Evolutionary conservation across 495 filamentous ascomycete genomes (phyloP).

Genomic region (Talaromyces trachyspermus): DNA sequence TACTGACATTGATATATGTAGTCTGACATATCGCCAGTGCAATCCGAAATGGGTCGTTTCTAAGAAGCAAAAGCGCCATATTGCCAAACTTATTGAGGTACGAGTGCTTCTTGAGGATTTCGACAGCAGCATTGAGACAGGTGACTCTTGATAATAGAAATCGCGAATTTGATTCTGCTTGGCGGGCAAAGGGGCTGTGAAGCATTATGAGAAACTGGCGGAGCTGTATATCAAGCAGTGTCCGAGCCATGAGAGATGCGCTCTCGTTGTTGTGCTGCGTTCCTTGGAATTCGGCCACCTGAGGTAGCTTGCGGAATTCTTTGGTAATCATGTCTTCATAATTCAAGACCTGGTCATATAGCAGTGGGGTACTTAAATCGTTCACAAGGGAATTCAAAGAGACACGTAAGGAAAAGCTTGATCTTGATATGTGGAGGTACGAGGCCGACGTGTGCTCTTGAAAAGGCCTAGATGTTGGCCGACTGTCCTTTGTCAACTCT

Average conservation of each 20-base stretch:
- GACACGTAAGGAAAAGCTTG: slow-evolving; percentile 18
- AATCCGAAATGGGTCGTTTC: slow-evolving; percentile 18
- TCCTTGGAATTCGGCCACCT: slow-evolving; percentile 4
- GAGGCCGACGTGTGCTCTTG: slow-evolving; percentile 15
- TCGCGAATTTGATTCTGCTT: slow-evolving; percentile 12
- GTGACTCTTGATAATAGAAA: slow-evolving; percentile 17
- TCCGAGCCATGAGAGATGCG: slow-evolving; percentile 4
- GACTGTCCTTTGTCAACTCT: slow-evolving; percentile 27
- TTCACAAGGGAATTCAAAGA: slow-evolving; percentile 24
- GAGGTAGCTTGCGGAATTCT: slow-evolving; percentile 18
- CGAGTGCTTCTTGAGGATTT: slow-evolving; percentile 14
- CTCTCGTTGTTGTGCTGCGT: not conserved
- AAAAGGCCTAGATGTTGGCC: slow-evolving; percentile 10
- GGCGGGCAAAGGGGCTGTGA: slow-evolving; percentile 21
- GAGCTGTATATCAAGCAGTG: slow-evolving; percentile 22
- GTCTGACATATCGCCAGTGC: slow-evolving; percentile 18
- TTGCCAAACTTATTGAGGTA: slow-evolving; percentile 9
- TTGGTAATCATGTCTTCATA: slow-evolving; percentile 20
- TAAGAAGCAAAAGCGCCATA: slow-evolving; percentile 10
- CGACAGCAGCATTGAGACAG: slow-evolving; percentile 17
- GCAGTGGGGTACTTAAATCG: slow-evolving; percentile 14
- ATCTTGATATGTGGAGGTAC: slow-evolving; percentile 17
- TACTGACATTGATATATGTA: slow-evolving; percentile 9
- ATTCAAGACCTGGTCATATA: slow-evolving; percentile 18
- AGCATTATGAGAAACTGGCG: slow-evolving; percentile 23